Base-by-base conservation (phyloP, 2,329 filamentous ascomycete genomes). In the Mariannaea elegans region DNA sequence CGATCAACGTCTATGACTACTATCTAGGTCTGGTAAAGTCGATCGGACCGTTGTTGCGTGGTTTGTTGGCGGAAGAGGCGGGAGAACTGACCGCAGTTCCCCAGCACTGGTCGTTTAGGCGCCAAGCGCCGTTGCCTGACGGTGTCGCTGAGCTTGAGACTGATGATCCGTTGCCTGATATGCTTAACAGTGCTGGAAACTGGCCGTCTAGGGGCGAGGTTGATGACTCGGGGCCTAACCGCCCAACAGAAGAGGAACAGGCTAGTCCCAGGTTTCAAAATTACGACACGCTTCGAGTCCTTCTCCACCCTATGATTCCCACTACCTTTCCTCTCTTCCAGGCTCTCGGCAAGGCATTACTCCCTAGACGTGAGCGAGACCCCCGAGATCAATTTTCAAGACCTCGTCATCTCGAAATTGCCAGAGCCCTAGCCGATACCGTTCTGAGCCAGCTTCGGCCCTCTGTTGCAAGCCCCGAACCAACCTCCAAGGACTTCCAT, bases 311-410 rank as follows among this genome's bases (percentile, higher is more conserved):
- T 31, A 85, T 96, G 67, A 89, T 94, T 19, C 88, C 88, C 8
- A 89, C 90, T 3, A 90, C 94, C n/a, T 90, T 92, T 16, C 89
- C 91, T 0, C 91, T 98, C 67, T 90, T 97, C 72, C 92, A 97
- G 71, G 90, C 88, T 1, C 80, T 98, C 41, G 94, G 94, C 12
- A 95, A 93, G 74, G 87, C 90, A 14, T 80, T 98, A 19, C 82
- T 97, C 4, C 87, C 88, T 41, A 90, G 92, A 59, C 87, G 93
- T 48, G 87, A 87, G 62, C 65, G 71, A 29, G 71, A 72, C 24
- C 73, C 75, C 34, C 83, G 87, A 24, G 93, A 97, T 67, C 69
- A 79, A 2, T 89, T 82, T 65, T 70, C 81, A 55, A 77, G 85
- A 63, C 77, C 80, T 52, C 80, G 83, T 56, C 86, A 90, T 61